Evolutionary conservation across 192 early-diverging fungal genomes (phyloP).

Genomic region (Jimgerdemannia lactiflua): DNA sequence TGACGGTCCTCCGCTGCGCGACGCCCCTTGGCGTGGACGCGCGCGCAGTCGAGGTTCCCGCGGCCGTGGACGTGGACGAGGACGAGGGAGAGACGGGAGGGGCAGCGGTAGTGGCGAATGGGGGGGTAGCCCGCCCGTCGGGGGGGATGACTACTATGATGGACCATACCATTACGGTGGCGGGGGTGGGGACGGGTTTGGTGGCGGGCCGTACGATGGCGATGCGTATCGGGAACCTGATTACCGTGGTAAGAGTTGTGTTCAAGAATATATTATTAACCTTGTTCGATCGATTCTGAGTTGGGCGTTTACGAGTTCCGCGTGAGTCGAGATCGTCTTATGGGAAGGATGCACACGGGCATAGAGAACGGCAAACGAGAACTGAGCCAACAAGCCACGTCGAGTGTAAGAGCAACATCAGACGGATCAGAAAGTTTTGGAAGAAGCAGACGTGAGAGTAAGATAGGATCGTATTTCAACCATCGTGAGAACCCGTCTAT

Average conservation of each 20-base stretch:
- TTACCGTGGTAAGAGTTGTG: neutral
- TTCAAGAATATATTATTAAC: neutral
- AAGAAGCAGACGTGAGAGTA: neutral
- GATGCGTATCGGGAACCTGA: neutral
- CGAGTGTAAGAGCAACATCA: neutral
- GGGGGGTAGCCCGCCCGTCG: neutral
- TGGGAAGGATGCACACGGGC: neutral
- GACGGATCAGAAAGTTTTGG: neutral
- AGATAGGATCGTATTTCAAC: neutral
- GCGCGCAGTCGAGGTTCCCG: too few species aligned
- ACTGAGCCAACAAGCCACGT: neutral
- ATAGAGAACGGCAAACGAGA: neutral
- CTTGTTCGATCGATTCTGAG: neutral
- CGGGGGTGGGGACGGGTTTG: neutral
- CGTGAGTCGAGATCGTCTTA: neutral
- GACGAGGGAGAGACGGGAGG: neutral
- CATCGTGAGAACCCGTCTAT: neutral
- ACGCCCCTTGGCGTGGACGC: too few species aligned
- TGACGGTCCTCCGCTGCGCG: neutral
- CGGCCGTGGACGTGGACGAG: too few species aligned
- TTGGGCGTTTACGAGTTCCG: neutral
- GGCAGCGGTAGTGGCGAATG: neutral
- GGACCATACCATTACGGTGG: neutral
- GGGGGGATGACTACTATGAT: neutral
- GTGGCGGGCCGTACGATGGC: neutral